These are phyloP conservation scores for Dioscorea dumetorum DNA, from an alignment of 106 monocot genomes.

Conservation along the genomic window DNA sequence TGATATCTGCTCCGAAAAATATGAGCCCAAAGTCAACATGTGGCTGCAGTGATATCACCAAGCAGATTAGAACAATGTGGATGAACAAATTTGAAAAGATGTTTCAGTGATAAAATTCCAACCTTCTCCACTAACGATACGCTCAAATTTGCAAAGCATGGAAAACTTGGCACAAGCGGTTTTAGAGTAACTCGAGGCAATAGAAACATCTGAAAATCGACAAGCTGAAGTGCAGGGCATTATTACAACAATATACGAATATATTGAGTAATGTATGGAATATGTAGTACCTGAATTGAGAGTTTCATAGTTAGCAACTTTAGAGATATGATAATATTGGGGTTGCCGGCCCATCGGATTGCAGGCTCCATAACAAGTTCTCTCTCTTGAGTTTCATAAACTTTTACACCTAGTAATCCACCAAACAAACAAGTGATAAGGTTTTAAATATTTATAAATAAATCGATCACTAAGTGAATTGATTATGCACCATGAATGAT, in stretches of 20 bases:
- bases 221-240: slow-evolving; percentile 26
- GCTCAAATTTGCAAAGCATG: slow-evolving; percentile 56
- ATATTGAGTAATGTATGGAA: neutral
- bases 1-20: slow-evolving; percentile 70
- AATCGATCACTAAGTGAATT: neutral
- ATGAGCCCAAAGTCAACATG: slow-evolving; percentile 82
- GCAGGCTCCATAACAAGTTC: slow-evolving; percentile 61
- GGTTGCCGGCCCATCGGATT: slow-evolving; percentile 73
- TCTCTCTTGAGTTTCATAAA: slow-evolving; percentile 73
- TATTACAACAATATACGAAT: no score
- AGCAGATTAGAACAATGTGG: neutral
- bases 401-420: slow-evolving; percentile 57
- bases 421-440: neutral
- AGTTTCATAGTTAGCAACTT: slow-evolving; percentile 44
- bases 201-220: slow-evolving; percentile 52
- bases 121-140: slow-evolving; percentile 82
- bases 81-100: neutral
- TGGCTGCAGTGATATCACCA: slow-evolving; percentile 44
- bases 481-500: slow-evolving; percentile 47
- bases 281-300: slow-evolving; percentile 44
- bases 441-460: no score
- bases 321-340: slow-evolving; percentile 40
- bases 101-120: neutral
- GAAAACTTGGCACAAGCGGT: slow-evolving; percentile 73
- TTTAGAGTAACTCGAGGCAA: slow-evolving; percentile 63